Conservation (phyloP, 2,329 filamentous ascomycete genomes). For the Lithohypha guttulata region DNA sequence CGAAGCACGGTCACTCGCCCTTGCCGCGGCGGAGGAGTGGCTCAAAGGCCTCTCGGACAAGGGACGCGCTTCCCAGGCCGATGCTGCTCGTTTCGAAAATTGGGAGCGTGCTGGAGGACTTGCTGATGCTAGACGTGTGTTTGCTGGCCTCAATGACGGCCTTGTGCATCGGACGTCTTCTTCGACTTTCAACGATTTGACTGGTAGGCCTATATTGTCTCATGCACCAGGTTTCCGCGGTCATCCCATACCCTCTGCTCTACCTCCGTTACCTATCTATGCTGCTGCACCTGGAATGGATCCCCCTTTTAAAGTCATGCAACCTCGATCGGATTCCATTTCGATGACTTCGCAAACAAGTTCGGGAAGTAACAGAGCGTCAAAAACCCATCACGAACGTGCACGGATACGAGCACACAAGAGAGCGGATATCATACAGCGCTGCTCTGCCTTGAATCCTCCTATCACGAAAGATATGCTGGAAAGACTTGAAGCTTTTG, state of each 20-base stretch:
- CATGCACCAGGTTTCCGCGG: not conserved
- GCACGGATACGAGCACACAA: constrained; percentile 47
- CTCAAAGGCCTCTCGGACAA: constrained; percentile 59
- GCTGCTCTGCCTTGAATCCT: constrained; percentile 55
- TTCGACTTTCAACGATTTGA: not conserved
- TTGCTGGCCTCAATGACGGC: too few relatives aligned
- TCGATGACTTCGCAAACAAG: constrained; percentile 8
- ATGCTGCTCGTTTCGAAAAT: constrained; percentile 62
- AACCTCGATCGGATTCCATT: constrained; percentile 1
- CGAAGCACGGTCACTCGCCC: constrained; percentile 54
- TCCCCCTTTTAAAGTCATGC: not conserved
- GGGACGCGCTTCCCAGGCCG: constrained; percentile 49
- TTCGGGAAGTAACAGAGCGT: constrained; percentile 40
- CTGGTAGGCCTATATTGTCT: not conserved
- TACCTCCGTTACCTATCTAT: constrained; percentile 5
- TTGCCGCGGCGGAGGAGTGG: constrained; percentile 64
- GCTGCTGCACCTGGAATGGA: constrained; percentile 2
- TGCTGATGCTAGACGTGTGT: not conserved
- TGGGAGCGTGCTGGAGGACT: constrained; percentile 46
- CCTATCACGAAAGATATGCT: constrained; percentile 53
- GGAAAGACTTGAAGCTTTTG: constrained; percentile 61
- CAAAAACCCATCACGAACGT: constrained; percentile 48
- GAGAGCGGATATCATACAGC: constrained; percentile 59
- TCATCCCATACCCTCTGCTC: not conserved
- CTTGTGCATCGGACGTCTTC: too few relatives aligned